Percentiles rank a stretch among this genome's conserved stretches.
These are phyloP conservation scores for Coemansia sp. DNA, from an alignment of 192 early-diverging fungal species.

Conservation along the genomic window DNA sequence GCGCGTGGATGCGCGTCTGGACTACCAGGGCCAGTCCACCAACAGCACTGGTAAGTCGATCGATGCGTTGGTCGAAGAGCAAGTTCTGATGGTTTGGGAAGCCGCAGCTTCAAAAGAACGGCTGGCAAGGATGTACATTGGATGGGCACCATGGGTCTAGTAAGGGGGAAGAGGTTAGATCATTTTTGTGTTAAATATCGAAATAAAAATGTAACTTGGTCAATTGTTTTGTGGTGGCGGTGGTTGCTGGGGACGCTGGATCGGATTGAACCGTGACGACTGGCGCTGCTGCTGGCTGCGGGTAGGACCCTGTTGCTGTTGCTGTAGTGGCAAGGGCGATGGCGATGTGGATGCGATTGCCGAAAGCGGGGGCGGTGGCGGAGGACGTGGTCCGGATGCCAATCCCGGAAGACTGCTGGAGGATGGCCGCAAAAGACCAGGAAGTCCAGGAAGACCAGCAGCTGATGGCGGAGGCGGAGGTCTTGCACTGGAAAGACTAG, in stretches of 20 bases:
- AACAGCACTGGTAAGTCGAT: neutral
- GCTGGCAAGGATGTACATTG: constrained; percentile 34
- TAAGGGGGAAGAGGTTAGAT: neutral
- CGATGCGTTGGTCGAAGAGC: constrained; percentile 11
- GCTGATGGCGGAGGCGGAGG: constrained; percentile 12
- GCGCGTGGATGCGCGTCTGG: constrained; percentile 33
- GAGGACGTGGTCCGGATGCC: constrained; percentile 1
- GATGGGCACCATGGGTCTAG: constrained; percentile 46
- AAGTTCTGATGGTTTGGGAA: constrained; percentile 24
- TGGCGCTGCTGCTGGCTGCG: constrained; percentile 17
- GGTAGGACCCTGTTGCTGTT: constrained; percentile 13
- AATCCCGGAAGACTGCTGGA: constrained; percentile 8
- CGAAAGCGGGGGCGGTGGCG: constrained; percentile 14
- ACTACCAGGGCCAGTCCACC: constrained; percentile 20
- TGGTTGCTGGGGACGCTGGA: constrained; percentile 25
- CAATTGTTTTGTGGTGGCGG: neutral
- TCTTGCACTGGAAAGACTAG: neutral
- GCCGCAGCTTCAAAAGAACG: constrained; percentile 20
- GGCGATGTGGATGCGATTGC: constrained; percentile 3
- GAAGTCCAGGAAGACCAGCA: constrained; percentile 2
- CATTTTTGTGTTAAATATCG: neutral
- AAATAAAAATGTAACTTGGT: neutral
- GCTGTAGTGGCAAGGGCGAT: constrained; percentile 5
- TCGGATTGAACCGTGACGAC: constrained; percentile 41
- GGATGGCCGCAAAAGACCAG: neutral